Evolutionary conservation across 495 filamentous ascomycete genomes (phyloP), one percentile per base, ranked within the genome.

Genomic region (Hypoxylon trugodes): DNA sequence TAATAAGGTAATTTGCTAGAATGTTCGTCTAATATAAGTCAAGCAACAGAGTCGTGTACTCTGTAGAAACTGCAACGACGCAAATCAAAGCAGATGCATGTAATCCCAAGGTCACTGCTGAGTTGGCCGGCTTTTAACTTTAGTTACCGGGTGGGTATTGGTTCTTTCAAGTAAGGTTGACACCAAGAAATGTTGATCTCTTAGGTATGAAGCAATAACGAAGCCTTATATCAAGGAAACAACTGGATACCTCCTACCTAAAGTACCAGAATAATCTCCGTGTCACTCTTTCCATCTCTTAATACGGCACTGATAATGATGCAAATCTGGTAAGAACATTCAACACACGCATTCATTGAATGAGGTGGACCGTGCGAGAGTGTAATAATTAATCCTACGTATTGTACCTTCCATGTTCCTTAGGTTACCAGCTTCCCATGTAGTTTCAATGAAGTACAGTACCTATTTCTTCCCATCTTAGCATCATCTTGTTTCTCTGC

Each of bases 281-380:
- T 49, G 19, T 40, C 24, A 50, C 37, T 36, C 24, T n/a, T 52
- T 46, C 8, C 9, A 25, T 36, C 15, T 24, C 36, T 46, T 60
- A 38, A 59, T 54, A 55, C 10, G 12, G 24, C 22, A n/a, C 21
- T 65, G 36, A 55, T 55, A 43, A 50, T 46, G 32, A 55, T 52
- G 40, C 50, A 50, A 49, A 26, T 41, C 41, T 10, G 46, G 26
- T 45, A 10, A 32, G 41, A n/a, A n/a, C n/a, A n/a, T n/a, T n/a
- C n/a, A n/a, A n/a, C n/a, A n/a, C n/a, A n/a, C n/a, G n/a, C n/a
- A n/a, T n/a, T n/a, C n/a, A 36, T 46, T 26, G 21, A 22, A 21
- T 35, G 28, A 49, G 18, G 56, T 66, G 62, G 62, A 48, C 63
- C 63, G 56, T 66, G 63, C 63, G 51, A 61, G 38, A 65, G 33